Evolutionary conservation across 306 rosid species (phyloP).

Genomic region (Rosa multiflora): DNA sequence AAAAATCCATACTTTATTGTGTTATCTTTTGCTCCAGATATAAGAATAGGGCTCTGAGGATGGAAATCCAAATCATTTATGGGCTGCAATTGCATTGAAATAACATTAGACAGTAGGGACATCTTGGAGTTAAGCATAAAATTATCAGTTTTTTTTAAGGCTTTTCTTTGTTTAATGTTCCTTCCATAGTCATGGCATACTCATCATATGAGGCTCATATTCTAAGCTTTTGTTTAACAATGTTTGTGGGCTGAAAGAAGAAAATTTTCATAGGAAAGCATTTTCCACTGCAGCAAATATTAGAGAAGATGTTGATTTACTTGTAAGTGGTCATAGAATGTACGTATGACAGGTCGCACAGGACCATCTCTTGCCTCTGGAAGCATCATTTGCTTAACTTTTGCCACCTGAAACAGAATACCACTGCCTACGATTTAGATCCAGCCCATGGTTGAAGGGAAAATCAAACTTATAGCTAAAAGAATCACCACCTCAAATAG

Average conservation of each 20-base stretch:
- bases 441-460: slow-evolving; percentile 16
- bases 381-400: slow-evolving; percentile 83
- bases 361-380: slow-evolving; percentile 81
- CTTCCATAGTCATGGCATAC: neutral
- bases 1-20: slow-evolving; percentile 71
- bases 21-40: slow-evolving; percentile 89
- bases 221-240: neutral
- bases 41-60: slow-evolving; percentile 76
- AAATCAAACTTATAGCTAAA: neutral
- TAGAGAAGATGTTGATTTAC: slow-evolving; percentile 35
- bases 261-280: neutral
- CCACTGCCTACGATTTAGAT: slow-evolving; percentile 21
- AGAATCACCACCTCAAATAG: slow-evolving; percentile 71
- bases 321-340: slow-evolving; percentile 76
- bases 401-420: slow-evolving; percentile 66
- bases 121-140: neutral
- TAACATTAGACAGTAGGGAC: slow-evolving; percentile 16
- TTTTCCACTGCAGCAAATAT: slow-evolving; percentile 1
- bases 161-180: neutral
- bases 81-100: slow-evolving; percentile 60
- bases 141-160: neutral
- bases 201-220: neutral
- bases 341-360: slow-evolving; percentile 77
- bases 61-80: slow-evolving; percentile 93
- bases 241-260: neutral